Conservation (phyloP, 331 rosid genomes). For the Erythrophleum ivorense region DNA sequence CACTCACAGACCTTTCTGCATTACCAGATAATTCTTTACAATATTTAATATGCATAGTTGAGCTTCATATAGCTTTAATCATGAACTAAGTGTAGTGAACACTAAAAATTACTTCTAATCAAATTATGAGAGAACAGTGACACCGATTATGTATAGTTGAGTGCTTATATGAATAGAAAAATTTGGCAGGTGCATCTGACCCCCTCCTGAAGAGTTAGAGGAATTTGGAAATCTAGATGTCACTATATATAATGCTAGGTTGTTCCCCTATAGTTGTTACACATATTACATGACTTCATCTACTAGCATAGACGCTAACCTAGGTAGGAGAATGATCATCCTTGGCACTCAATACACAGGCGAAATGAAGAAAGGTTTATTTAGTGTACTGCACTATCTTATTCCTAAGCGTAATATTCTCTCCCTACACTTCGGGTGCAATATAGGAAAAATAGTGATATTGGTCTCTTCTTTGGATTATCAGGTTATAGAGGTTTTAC, state of each 20-base stretch:
- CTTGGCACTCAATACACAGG: conserved; percentile 91
- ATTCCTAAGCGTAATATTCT: conserved; percentile 83
- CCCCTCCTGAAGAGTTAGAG: conserved; percentile 74
- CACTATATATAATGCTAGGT: conserved; percentile 84
- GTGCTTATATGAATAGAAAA: background rate
- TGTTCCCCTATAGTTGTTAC: conserved; percentile 80
- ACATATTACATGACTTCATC: conserved; percentile 90
- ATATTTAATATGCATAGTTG: background rate
- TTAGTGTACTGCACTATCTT: conserved; percentile 86
- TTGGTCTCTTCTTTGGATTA: conserved; percentile 85
- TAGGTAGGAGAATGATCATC: conserved; percentile 85
- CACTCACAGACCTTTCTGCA: background rate
- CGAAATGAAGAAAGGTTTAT: conserved; percentile 91
- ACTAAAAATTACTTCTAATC: background rate
- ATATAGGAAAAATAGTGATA: conserved; percentile 83
- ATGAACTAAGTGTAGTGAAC: background rate
- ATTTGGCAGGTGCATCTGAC: conserved; percentile 77
- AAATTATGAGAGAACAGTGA: too few species aligned
- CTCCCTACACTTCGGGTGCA: conserved; percentile 89
- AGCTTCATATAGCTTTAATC: background rate
- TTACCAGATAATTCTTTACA: conserved; percentile 40
- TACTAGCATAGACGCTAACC: conserved; percentile 80
- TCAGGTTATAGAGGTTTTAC: conserved; percentile 53
- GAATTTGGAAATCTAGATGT: conserved; percentile 79
- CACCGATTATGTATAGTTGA: too few species aligned